These are phyloP conservation scores for Dinochytrium kinnereticum DNA, from an alignment of 371 early-diverging fungal genomes.

Conservation along the genomic window DNA sequence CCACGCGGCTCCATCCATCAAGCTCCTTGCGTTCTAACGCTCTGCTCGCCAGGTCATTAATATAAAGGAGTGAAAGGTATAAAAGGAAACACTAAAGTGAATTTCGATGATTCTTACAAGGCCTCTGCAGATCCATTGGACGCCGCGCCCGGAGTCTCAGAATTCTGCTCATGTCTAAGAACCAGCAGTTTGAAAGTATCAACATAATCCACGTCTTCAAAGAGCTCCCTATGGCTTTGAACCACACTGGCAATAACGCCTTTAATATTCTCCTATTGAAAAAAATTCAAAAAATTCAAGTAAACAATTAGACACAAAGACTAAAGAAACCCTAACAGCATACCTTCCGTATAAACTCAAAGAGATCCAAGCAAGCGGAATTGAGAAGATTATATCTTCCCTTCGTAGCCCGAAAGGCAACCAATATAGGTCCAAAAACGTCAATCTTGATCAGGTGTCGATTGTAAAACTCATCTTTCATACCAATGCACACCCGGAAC, in stretches of 20 bases:
- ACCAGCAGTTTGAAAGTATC: conserved; percentile 64
- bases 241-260: conserved; percentile 74
- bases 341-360: conserved; percentile 79
- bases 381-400: conserved; percentile 80
- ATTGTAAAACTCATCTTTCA: conserved; percentile 79
- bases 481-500: conserved; percentile 73
- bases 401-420: conserved; percentile 66
- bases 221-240: conserved; percentile 61
- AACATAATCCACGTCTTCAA: conserved; percentile 68
- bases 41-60: too few species aligned
- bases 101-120: not conserved
- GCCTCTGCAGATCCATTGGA: conserved; percentile 20
- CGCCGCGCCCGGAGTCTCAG: conserved; percentile 41
- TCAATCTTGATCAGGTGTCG: conserved; percentile 69
- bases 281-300: not conserved
- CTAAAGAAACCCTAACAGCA: conserved; percentile 20
- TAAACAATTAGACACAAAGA: not conserved
- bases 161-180: conserved; percentile 66
- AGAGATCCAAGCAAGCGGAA: conserved; percentile 86
- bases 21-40: conserved; percentile 13
- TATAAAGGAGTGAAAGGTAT: too few species aligned
- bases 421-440: conserved; percentile 71
- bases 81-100: not conserved
- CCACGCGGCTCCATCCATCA: conserved; percentile 69
- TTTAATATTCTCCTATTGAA: conserved; percentile 68